phyloP scores from a whole-genome alignment of 768 basidiomycete species.

The Rhizopogon vulgaris region DNA sequence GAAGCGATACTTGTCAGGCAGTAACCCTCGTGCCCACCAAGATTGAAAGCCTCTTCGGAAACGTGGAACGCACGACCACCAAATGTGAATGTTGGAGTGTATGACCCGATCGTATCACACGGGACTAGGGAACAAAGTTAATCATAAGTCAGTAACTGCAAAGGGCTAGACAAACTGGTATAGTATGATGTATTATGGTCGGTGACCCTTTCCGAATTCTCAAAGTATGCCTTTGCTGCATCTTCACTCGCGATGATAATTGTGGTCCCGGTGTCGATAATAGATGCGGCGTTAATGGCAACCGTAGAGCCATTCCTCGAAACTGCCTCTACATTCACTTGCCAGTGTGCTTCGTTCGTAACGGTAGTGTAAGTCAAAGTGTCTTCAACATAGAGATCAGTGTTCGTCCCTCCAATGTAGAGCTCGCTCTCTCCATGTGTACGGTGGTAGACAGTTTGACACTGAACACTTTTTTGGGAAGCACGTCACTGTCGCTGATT shows the following conservation, averaged over 20 bases:
- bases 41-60: conserved; percentile 32
- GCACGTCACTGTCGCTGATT: conserved; percentile 31
- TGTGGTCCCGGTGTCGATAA: conserved; percentile 30
- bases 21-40: conserved; percentile 32
- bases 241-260: conserved; percentile 21
- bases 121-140: conserved; percentile 18
- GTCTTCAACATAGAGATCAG: conserved; percentile 35
- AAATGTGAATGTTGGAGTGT: conserved; percentile 30
- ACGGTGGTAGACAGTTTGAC: conserved; percentile 41
- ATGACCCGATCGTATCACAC: conserved; percentile 23
- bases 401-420: conserved; percentile 49
- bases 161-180: neutral
- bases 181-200: too few relatives aligned
- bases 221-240: conserved; percentile 24
- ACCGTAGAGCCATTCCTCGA: conserved; percentile 11
- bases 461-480: conserved; percentile 35
- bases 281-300: conserved; percentile 19
- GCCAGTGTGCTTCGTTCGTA: conserved; percentile 29
- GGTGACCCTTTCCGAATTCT: too few relatives aligned
- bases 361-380: conserved; percentile 33
- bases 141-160: neutral
- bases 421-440: conserved; percentile 43
- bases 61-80: conserved; percentile 34
- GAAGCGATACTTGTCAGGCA: conserved; percentile 33
- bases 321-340: conserved; percentile 28